Evolutionary conservation across 345 rosid species (phyloP).

Genomic region (Atalantia buxifolia): DNA sequence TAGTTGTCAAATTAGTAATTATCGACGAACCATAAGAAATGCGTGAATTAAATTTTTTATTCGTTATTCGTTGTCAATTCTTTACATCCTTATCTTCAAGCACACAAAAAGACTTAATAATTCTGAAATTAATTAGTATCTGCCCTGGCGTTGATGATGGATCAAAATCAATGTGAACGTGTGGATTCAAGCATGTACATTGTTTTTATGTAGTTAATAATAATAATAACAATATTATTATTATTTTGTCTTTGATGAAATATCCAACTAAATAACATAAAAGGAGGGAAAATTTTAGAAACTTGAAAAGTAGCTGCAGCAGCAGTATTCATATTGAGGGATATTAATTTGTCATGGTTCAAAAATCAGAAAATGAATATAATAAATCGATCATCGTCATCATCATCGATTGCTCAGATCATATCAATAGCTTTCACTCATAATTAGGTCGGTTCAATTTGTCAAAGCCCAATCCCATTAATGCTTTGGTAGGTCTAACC

Average conservation of each 20-base stretch:
- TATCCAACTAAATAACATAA: too few species aligned
- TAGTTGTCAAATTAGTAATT: too few species aligned
- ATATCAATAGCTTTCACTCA: conserved; percentile 12
- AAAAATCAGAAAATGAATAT: neutral
- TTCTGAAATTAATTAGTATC: too few species aligned
- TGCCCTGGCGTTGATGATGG: too few species aligned
- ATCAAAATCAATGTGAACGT: too few species aligned
- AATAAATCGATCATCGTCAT: neutral
- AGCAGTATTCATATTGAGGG: neutral
- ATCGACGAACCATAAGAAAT: too few species aligned
- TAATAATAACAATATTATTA: too few species aligned
- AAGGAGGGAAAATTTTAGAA: neutral
- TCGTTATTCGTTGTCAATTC: neutral
- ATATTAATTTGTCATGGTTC: neutral
- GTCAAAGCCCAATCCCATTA: conserved; percentile 3
- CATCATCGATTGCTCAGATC: neutral
- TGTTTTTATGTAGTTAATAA: fast-evolving
- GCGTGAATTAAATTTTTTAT: too few species aligned
- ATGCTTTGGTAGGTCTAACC: conserved; percentile 10
- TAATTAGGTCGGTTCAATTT: conserved; percentile 10
- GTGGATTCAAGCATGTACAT: too few species aligned
- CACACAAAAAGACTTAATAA: neutral
- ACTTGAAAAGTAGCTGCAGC: neutral
- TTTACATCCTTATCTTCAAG: neutral
- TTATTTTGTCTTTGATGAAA: too few species aligned